Evolutionary conservation across 108 stramenopile genomes (phyloP).

Genomic region (Asterionellopsis glacialis): DNA sequence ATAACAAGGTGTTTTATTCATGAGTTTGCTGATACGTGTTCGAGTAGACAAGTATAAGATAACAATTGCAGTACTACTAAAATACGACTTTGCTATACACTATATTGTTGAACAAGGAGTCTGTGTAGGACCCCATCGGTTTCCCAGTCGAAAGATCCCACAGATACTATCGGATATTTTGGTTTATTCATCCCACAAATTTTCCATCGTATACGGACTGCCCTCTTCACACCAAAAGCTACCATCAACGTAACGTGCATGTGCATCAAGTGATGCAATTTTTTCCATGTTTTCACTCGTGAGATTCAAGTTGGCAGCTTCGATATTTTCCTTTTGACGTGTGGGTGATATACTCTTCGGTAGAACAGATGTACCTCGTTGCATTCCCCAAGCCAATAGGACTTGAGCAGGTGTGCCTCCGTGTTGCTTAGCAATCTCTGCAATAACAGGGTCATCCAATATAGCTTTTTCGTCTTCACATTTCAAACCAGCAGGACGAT

Average conservation of each 20-base stretch:
- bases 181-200: slow-evolving; percentile 23
- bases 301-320: slow-evolving; percentile 2
- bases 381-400: slow-evolving; percentile 62
- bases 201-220: slow-evolving; percentile 26
- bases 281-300: slow-evolving; percentile 13
- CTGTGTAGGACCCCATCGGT: too few species aligned
- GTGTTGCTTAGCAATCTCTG: slow-evolving; percentile 32
- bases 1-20: too few species aligned
- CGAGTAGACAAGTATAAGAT: too few species aligned
- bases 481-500: neutral
- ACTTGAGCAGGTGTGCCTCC: slow-evolving; percentile 57
- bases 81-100: too few species aligned
- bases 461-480: slow-evolving; percentile 3
- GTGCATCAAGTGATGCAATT: slow-evolving; percentile 13
- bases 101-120: too few species aligned
- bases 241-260: slow-evolving; percentile 21
- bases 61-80: too few species aligned
- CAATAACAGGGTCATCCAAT: slow-evolving; percentile 35
- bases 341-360: slow-evolving; percentile 45
- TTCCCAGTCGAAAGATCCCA: too few species aligned
- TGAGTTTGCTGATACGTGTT: too few species aligned
- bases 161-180: too few species aligned
- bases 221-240: slow-evolving; percentile 9
- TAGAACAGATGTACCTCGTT: slow-evolving; percentile 44
- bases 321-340: slow-evolving; percentile 54